Conservation (phyloP, 805 yeast genomes). For the Metschnikowia lochheadii region DNA sequence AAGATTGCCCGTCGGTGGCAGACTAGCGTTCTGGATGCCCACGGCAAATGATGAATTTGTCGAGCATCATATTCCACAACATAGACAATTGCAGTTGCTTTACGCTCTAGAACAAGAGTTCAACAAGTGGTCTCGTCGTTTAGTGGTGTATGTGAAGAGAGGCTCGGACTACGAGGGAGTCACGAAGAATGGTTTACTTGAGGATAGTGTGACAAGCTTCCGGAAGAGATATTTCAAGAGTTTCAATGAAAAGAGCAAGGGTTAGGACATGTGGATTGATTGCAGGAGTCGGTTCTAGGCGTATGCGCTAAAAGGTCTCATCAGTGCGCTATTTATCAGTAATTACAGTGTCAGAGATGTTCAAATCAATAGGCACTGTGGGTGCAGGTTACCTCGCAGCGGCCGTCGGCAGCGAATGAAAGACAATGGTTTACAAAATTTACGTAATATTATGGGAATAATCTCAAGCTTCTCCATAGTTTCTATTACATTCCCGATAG, state of each 20-base stretch:
- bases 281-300: background rate
- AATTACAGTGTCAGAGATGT: background rate
- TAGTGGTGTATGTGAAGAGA: slow-evolving; percentile 74
- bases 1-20: slow-evolving; percentile 68
- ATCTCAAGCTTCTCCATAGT: background rate
- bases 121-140: slow-evolving; percentile 88
- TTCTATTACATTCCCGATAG: background rate
- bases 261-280: background rate
- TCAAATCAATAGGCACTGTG: background rate
- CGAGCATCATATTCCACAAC: slow-evolving; percentile 71
- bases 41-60: slow-evolving; percentile 83
- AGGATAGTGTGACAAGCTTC: slow-evolving; percentile 50
- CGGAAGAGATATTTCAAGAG: slow-evolving; percentile 75
- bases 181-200: slow-evolving; percentile 41
- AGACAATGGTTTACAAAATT: background rate
- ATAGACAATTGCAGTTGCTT: slow-evolving; percentile 63
- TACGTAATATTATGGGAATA: background rate
- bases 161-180: slow-evolving; percentile 47
- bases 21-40: slow-evolving; percentile 97
- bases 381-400: background rate
- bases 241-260: slow-evolving; percentile 42
- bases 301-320: slow-evolving; percentile 17
- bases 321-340: slow-evolving; percentile 14
- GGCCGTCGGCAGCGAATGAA: background rate
- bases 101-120: slow-evolving; percentile 82